Percentiles rank a stretch among this genome's conserved stretches.
phyloP scores from a whole-genome alignment of 2,329 filamentous ascomycete species.

The Aspergillus sp. region DNA sequence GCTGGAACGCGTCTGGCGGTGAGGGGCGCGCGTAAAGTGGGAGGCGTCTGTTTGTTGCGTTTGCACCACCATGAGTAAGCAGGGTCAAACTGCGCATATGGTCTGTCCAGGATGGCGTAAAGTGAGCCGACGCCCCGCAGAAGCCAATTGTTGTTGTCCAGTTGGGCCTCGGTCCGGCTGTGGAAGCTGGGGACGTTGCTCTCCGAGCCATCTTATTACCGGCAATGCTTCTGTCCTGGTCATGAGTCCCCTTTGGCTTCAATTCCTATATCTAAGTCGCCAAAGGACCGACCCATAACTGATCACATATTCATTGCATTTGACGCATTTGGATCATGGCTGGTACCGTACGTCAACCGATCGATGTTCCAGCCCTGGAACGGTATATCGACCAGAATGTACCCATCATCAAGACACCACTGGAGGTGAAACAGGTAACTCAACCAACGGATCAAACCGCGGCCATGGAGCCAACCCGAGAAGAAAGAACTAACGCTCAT shows the following conservation, averaged over 20 bases:
- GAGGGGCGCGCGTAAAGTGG: constrained; percentile 24
- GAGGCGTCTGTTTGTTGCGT: constrained; percentile 13
- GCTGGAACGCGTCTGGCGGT: constrained; percentile 23
- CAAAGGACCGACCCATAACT: background rate
- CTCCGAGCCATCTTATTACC: constrained; percentile 1
- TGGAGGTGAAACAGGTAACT: constrained; percentile 83
- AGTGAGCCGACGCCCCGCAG: constrained; percentile 5
- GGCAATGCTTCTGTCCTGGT: background rate
- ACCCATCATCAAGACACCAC: constrained; percentile 77
- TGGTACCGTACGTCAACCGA: constrained; percentile 83
- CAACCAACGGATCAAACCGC: background rate
- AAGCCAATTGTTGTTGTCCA: background rate
- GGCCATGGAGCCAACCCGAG: background rate
- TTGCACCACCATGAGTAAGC: background rate
- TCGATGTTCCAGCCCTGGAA: constrained; percentile 78
- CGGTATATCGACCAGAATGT: constrained; percentile 74
- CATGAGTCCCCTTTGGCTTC: background rate
- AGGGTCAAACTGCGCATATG: background rate
- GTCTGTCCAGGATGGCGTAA: background rate
- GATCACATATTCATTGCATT: background rate
- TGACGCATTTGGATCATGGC: constrained; percentile 60
- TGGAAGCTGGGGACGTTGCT: background rate
- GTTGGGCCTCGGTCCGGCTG: constrained; percentile 12
- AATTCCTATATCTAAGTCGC: background rate
- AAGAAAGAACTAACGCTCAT: background rate